Evolutionary conservation across 1,139 yeast species (phyloP).

Genomic region (Geotrichum reessii): DNA sequence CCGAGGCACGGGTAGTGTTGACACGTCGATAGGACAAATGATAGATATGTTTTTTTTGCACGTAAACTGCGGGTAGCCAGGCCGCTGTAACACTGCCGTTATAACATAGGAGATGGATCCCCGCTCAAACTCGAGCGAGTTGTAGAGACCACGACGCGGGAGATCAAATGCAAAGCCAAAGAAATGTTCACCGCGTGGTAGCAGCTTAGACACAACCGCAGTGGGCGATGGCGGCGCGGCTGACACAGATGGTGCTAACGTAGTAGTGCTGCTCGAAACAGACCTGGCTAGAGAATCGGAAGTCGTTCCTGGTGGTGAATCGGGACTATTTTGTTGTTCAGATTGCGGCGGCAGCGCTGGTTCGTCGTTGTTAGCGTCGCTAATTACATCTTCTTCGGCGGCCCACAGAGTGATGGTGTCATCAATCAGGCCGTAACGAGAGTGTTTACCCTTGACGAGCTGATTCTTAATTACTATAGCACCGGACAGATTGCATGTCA

Average conservation of each 20-base stretch:
- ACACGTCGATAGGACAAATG: conserved; percentile 69
- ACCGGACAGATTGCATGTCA: conserved; percentile 32
- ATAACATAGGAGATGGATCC: conserved; percentile 72
- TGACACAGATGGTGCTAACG: not conserved
- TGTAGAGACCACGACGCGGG: conserved; percentile 64
- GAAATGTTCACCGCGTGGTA: conserved; percentile 64
- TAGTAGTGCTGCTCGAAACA: not conserved
- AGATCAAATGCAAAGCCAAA: conserved; percentile 79
- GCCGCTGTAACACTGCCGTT: conserved; percentile 48
- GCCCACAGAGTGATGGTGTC: conserved; percentile 70
- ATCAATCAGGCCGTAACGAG: conserved; percentile 47
- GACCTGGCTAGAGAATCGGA: not conserved
- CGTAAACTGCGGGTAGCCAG: conserved; percentile 25
- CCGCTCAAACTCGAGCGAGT: conserved; percentile 76
- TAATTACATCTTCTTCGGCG: conserved; percentile 31
- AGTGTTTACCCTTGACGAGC: conserved; percentile 33
- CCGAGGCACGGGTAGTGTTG: conserved; percentile 57
- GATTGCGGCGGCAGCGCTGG: too few relatives aligned
- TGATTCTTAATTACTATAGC: conserved; percentile 41
- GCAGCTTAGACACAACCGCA: conserved; percentile 21
- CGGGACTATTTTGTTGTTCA: too few relatives aligned
- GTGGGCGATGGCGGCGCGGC: conserved; percentile 13
- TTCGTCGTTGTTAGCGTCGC: not conserved
- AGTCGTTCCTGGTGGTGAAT: not conserved
- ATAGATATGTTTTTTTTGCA: conserved; percentile 48